Conservation (phyloP, 345 rosid genomes). For the Draba incana region DNA sequence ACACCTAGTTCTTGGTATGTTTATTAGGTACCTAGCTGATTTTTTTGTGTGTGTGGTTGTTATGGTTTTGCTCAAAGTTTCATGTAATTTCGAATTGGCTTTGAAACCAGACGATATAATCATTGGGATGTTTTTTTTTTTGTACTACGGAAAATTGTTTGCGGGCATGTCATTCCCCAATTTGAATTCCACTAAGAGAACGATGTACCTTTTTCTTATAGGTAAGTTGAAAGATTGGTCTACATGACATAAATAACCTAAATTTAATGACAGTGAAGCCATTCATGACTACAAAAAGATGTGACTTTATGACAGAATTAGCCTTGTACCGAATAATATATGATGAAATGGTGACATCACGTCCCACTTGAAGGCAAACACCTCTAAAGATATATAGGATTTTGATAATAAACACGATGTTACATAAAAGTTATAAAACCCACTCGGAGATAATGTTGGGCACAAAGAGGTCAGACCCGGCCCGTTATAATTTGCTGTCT, state of each 20-base stretch:
- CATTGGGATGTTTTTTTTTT: background rate
- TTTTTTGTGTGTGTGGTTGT: background rate
- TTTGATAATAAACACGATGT: conserved; percentile 16
- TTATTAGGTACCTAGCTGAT: conserved; percentile 25
- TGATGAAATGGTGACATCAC: conserved; percentile 19
- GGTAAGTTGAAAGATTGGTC: background rate
- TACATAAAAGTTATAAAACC: conserved; percentile 23
- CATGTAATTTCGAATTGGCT: background rate
- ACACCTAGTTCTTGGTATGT: background rate
- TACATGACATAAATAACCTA: no score
- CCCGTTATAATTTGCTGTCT: no score
- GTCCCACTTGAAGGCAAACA: conserved; percentile 8
- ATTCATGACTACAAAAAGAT: no score
- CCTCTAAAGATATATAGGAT: background rate
- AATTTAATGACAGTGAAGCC: no score
- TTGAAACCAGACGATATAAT: conserved; percentile 4
- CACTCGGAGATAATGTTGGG: conserved; percentile 32
- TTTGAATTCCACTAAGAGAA: background rate
- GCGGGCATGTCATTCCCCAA: background rate
- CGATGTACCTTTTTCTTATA: background rate
- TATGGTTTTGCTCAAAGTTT: conserved; percentile 15
- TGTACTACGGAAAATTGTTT: background rate
- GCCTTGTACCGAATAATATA: background rate
- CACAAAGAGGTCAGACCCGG: conserved; percentile 19
- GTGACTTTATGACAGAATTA: no score